These are phyloP conservation scores for Microsporum audouinii DNA, from an alignment of 2,329 filamentous ascomycete genomes.

Conservation along the genomic window DNA sequence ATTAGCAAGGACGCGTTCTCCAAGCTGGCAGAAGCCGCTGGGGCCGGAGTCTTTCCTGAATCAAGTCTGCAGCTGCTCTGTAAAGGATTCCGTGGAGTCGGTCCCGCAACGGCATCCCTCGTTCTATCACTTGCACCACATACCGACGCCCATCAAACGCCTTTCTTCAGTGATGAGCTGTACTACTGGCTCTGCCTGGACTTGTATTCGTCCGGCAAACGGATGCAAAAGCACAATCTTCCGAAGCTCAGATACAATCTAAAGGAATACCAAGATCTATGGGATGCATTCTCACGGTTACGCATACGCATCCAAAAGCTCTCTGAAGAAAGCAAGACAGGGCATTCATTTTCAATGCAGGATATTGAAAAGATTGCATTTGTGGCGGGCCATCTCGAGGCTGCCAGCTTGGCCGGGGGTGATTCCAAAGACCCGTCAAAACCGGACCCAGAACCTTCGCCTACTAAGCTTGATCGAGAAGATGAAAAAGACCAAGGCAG, in stretches of 20 bases:
- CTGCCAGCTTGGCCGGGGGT: constrained; percentile 17
- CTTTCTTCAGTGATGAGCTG: constrained; percentile 36
- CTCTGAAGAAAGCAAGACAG: neutral
- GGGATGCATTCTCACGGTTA: constrained; percentile 20
- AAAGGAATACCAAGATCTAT: constrained; percentile 28
- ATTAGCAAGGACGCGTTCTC: constrained; percentile 23
- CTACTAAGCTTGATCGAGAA: neutral
- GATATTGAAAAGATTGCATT: constrained; percentile 31
- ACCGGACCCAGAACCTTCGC: neutral
- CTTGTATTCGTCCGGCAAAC: constrained; percentile 9
- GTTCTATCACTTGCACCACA: constrained; percentile 26
- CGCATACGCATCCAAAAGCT: constrained; percentile 17
- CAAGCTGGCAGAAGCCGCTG: constrained; percentile 2
- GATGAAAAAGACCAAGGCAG: neutral
- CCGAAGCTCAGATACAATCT: constrained; percentile 31
- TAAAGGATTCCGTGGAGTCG: constrained; percentile 30
- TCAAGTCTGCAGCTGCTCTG: constrained; percentile 24
- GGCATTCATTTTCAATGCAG: constrained; percentile 18
- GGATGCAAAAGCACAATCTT: neutral
- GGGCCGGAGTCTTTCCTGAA: constrained; percentile 21
- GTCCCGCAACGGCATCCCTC: constrained; percentile 34
- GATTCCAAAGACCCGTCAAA: neutral
- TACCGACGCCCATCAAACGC: constrained; percentile 17
- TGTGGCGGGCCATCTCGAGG: constrained; percentile 26
- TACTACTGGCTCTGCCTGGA: constrained; percentile 30